Percentiles rank a stretch among this genome's conserved stretches.
Conservation (phyloP, 805 yeast species). For the Candida corydali region DNA sequence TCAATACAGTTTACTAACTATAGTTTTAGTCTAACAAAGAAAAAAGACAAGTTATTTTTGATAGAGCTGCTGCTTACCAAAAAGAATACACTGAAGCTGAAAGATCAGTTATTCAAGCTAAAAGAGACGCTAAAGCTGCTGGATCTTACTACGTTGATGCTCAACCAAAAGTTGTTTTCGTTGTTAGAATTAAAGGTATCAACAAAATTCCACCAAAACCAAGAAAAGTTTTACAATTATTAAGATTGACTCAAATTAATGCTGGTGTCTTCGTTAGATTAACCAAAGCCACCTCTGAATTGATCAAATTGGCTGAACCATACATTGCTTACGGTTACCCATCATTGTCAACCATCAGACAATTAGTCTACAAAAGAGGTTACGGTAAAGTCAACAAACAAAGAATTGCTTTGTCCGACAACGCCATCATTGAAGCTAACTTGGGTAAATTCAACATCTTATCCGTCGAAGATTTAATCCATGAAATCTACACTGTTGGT, state of each 20-base stretch:
- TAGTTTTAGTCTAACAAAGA: constrained; percentile 36
- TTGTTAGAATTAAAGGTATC: constrained; percentile 99
- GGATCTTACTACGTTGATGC: constrained; percentile 95
- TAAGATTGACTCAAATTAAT: constrained; percentile 91
- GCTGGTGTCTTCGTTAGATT: constrained; percentile 92
- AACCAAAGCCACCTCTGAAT: constrained; percentile 93
- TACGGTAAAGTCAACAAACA: constrained; percentile 96
- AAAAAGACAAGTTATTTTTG: constrained; percentile 69
- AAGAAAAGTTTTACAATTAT: constrained; percentile 94
- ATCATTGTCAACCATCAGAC: constrained; percentile 84
- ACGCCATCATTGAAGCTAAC: constrained; percentile 80
- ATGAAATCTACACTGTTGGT: constrained; percentile 94
- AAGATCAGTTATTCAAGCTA: constrained; percentile 80
- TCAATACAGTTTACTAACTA: constrained; percentile 34
- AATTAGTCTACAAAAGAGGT: constrained; percentile 96
- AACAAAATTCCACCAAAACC: constrained; percentile 98
- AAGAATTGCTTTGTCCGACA: constrained; percentile 87
- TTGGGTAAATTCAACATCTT: constrained; percentile 91
- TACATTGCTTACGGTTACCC: constrained; percentile 98
- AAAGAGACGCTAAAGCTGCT: constrained; percentile 90
- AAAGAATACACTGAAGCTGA: constrained; percentile 91
- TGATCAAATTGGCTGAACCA: constrained; percentile 91
- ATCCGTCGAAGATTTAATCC: constrained; percentile 90
- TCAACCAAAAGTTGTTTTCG: constrained; percentile 91
- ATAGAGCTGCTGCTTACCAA: constrained; percentile 96